Evolutionary conservation across 2,329 filamentous ascomycete species (phyloP).

Genomic region (Aspergillus hiratsukae): DNA sequence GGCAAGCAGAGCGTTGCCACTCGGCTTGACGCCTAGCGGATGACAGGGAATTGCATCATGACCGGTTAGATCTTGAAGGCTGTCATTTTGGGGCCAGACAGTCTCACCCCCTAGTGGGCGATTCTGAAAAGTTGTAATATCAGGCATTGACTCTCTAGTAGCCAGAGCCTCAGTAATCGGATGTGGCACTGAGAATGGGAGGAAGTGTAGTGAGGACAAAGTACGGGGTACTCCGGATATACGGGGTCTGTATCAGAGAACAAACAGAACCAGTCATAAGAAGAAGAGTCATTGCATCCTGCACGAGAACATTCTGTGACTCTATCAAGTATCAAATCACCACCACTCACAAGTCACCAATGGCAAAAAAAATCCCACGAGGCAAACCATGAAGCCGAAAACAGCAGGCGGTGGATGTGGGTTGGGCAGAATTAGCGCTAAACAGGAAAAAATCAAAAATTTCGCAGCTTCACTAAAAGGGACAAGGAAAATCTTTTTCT

Average conservation of each 20-base stretch:
- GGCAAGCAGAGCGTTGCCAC: constrained; percentile 73
- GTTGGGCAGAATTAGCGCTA: constrained; percentile 22
- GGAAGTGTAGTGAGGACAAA: neutral
- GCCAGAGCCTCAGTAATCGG: neutral
- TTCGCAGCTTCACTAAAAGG: constrained; percentile 15
- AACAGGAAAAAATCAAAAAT: constrained; percentile 21
- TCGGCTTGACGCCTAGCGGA: constrained; percentile 77
- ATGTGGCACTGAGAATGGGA: neutral
- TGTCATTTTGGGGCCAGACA: constrained; percentile 5
- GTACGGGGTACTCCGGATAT: neutral
- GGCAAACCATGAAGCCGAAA: constrained; percentile 6
- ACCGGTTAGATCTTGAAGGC: constrained; percentile 40
- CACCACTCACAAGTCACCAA: constrained; percentile 1
- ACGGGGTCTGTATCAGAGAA: neutral
- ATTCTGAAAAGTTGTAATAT: constrained; percentile 27
- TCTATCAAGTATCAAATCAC: neutral
- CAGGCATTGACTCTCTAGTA: constrained; percentile 24
- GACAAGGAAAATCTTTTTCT: constrained; percentile 15
- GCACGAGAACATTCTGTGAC: neutral
- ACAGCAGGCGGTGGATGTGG: constrained; percentile 17
- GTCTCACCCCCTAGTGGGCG: constrained; percentile 15
- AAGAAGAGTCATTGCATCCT: neutral
- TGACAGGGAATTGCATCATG: constrained; percentile 65
- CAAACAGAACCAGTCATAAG: neutral
- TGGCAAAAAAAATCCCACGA: constrained; percentile 7